A percentile compares a stretch with the other conserved stretches of the same genome.
Evolutionary conservation across 768 basidiomycete species (phyloP).

Genomic region (Pleurotus ostreatus): DNA sequence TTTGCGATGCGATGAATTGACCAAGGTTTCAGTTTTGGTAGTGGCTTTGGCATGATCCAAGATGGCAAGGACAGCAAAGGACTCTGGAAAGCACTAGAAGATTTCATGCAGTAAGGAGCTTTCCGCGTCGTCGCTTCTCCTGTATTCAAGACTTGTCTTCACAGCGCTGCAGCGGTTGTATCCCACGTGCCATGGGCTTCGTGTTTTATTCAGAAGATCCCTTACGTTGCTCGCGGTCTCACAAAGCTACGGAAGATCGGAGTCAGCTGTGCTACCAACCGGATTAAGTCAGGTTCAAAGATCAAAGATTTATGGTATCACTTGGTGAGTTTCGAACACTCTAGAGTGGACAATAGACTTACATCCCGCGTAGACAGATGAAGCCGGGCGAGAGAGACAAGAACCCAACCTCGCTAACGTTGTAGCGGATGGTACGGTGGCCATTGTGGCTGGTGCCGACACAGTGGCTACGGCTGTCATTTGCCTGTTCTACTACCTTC

Average conservation of each 20-base stretch:
- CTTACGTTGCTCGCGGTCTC: constrained; percentile 22
- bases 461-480: constrained; percentile 38
- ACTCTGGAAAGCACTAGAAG: constrained; percentile 16
- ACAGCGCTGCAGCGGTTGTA: constrained; percentile 14
- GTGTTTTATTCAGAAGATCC: constrained; percentile 19
- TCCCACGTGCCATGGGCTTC: constrained; percentile 23
- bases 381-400: constrained; percentile 20
- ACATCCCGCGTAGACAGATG: constrained; percentile 15
- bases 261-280: constrained; percentile 13
- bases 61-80: constrained; percentile 33
- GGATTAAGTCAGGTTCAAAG: constrained; percentile 17
- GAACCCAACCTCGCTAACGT: constrained; percentile 15
- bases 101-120: constrained; percentile 14
- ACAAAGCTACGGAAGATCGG: constrained; percentile 21
- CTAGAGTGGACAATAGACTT: neutral
- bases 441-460: constrained; percentile 41
- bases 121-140: neutral
- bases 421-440: constrained; percentile 30
- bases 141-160: neutral
- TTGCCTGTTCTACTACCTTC: constrained; percentile 34
- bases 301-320: constrained; percentile 37
- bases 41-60: constrained; percentile 30
- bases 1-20: neutral
- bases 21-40: constrained; percentile 25
- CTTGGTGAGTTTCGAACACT: constrained; percentile 24